phyloP scores from a whole-genome alignment of 78 protist species.

The Mantamonas sphyraenae region DNA sequence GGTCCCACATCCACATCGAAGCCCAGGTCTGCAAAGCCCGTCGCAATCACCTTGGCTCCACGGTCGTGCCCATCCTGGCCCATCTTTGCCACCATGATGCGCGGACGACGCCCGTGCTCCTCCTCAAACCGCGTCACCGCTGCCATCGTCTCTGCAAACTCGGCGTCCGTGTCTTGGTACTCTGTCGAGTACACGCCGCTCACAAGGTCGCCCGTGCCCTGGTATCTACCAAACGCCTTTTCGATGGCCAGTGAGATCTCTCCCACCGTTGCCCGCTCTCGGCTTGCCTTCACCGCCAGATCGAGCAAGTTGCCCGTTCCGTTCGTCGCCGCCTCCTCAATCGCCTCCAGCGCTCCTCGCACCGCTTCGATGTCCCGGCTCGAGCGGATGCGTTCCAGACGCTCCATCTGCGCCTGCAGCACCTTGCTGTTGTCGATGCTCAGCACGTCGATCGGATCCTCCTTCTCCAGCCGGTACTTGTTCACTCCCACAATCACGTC shows the following conservation, averaged over 20 bases:
- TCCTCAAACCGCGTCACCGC: conserved; percentile 47
- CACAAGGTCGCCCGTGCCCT: too few relatives aligned
- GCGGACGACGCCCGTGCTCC: conserved; percentile 82
- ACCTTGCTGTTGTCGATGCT: conserved; percentile 58
- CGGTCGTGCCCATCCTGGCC: conserved; percentile 98
- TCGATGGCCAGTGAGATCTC: conserved; percentile 90
- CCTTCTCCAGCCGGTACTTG: conserved; percentile 67
- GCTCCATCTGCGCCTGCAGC: neutral
- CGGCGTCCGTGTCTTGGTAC: conserved; percentile 4
- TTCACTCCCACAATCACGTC: conserved; percentile 95
- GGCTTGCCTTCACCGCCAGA: conserved; percentile 73
- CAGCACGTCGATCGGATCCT: conserved; percentile 49
- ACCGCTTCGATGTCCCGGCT: neutral
- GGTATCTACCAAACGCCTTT: conserved; percentile 44
- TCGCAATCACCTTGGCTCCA: conserved; percentile 94
- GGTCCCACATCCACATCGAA: conserved; percentile 95
- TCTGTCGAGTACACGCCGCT: conserved; percentile 67
- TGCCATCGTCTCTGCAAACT: too few relatives aligned
- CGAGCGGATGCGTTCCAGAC: neutral
- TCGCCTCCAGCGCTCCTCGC: conserved; percentile 28
- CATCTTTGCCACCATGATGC: conserved; percentile 89
- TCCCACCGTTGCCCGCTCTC: conserved; percentile 87
- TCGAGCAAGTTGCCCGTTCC: conserved; percentile 38
- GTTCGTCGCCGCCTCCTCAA: neutral
- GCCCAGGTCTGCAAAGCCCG: conserved; percentile 95